A percentile compares a stretch with the other conserved stretches of the same genome.
Evolutionary conservation across 2,329 filamentous ascomycete genomes (phyloP).

Genomic region (Pleomassaria siparia): DNA sequence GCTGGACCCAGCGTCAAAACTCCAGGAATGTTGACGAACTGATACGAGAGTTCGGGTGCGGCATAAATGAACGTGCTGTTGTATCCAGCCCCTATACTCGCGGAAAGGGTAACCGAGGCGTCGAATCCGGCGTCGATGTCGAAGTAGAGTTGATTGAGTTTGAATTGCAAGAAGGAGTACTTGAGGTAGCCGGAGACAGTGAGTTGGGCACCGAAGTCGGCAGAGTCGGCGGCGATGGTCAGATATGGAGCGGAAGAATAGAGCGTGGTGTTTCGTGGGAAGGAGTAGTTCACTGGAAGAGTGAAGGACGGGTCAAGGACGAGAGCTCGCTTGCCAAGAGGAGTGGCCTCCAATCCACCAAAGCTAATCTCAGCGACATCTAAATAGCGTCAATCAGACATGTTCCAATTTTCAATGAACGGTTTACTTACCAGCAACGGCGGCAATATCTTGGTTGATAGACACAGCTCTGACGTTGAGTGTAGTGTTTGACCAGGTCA

Average conservation of each 20-base stretch:
- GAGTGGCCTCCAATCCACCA: neutral
- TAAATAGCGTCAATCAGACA: neutral
- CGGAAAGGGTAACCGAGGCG: neutral
- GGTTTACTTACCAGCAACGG: neutral
- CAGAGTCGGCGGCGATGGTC: neutral
- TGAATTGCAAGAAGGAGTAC: neutral
- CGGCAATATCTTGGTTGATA: neutral
- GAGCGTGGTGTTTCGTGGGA: neutral
- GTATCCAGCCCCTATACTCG: neutral
- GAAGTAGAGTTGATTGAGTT: neutral
- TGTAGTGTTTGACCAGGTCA: neutral
- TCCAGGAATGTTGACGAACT: neutral
- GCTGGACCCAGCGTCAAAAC: neutral
- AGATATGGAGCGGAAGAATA: slow-evolving; percentile 1
- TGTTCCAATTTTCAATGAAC: too few relatives aligned
- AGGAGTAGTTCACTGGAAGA: neutral
- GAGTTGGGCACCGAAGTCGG: neutral
- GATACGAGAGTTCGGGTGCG: neutral
- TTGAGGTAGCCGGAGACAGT: slow-evolving; percentile 3
- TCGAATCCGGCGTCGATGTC: slow-evolving; percentile 1
- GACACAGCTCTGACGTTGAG: neutral
- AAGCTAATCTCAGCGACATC: slow-evolving; percentile 1
- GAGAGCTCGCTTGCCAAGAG: neutral
- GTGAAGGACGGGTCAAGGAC: slow-evolving; percentile 1
- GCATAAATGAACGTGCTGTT: neutral